Base-by-base conservation (phyloP, 805 yeast genomes). In the Lachancea sp. region DNA sequence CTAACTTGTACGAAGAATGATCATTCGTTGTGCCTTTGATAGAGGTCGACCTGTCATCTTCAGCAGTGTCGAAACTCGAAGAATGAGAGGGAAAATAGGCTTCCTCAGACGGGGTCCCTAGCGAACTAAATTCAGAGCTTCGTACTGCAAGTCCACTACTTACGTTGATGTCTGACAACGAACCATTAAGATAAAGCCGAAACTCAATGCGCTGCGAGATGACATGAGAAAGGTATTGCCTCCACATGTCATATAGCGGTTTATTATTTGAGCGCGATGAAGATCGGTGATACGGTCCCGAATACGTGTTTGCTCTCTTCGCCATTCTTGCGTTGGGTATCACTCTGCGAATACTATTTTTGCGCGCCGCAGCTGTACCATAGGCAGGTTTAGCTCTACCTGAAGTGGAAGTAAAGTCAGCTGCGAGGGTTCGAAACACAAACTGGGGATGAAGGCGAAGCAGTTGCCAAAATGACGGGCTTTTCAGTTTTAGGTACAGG, bases 171-270 rank as follows among this genome's bases (percentile, higher is more conserved):
- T 11, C 13, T 17, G 35, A 29, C 6, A 8, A 13, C 20, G 39
- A 35, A 27, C 12, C 13, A 18, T 15, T 12, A 6, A 36, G 40
- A 2, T 54, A 43, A 4, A 66, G 17, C 46, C 71, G 55, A 54
- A 69, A 53, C 16, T 54, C 50, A 13, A 65, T 58, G 43, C 72
- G 53, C 36, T 58, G 60, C 1, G 57, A 52, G n/a, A 68, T 51
- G n/a, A 64, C 62, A 11, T 58, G 44, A 37, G 54, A 51, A 29
- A 67, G 41, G 42, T 68, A 68, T 38, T 60, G 41, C 36, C 54
- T 59, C 72, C 72, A 68, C 1, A 68, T 30, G 0, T 51, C 48
- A 29, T 55, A 51, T 2, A 56, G 36, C 13, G 41, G 42, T 12
- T 41, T 38, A 18, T 48, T 27, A n/a, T 41, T 38, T n/a, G 20